Evolutionary conservation across 148 eudicot species (phyloP).

Genomic region (Diospyros lotus): DNA sequence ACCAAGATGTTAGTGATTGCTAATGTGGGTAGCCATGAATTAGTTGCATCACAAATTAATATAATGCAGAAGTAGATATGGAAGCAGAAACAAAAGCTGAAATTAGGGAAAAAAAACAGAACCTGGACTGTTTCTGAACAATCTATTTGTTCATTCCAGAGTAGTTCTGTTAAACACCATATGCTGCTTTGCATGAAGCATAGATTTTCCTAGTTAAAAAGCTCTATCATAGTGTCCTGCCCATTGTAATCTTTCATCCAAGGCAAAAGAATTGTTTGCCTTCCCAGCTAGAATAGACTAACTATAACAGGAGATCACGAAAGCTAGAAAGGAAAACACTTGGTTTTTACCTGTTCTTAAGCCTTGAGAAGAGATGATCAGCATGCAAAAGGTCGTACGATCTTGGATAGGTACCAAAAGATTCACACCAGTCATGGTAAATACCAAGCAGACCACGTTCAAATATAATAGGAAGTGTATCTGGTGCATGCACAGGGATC

Average conservation of each 20-base stretch:
- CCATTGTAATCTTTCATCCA: background rate
- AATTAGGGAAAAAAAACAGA: background rate
- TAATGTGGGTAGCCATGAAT: background rate
- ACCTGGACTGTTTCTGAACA: background rate
- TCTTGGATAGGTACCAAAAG: slow-evolving; percentile 93
- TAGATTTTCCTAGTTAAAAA: background rate
- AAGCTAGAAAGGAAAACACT: background rate
- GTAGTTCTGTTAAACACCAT: background rate
- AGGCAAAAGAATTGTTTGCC: no score
- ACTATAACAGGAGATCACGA: background rate
- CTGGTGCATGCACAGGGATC: slow-evolving; percentile 82
- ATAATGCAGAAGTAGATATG: no score
- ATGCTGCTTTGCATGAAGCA: background rate
- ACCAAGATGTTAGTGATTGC: slow-evolving; percentile 3
- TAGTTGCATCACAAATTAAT: background rate
- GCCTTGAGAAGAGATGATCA: slow-evolving; percentile 93
- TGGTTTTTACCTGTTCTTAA: slow-evolving; percentile 66
- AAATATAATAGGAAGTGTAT: slow-evolving; percentile 86
- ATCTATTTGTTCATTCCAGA: background rate
- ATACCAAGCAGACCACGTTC: slow-evolving; percentile 90
- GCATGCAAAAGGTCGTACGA: slow-evolving; percentile 93
- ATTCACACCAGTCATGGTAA: slow-evolving; percentile 98
- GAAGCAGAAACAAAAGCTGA: background rate
- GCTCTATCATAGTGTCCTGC: background rate
- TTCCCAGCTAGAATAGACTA: slow-evolving; percentile 8